phyloP scores from a whole-genome alignment of 805 yeast genomes.

The Pichia deserticola region DNA sequence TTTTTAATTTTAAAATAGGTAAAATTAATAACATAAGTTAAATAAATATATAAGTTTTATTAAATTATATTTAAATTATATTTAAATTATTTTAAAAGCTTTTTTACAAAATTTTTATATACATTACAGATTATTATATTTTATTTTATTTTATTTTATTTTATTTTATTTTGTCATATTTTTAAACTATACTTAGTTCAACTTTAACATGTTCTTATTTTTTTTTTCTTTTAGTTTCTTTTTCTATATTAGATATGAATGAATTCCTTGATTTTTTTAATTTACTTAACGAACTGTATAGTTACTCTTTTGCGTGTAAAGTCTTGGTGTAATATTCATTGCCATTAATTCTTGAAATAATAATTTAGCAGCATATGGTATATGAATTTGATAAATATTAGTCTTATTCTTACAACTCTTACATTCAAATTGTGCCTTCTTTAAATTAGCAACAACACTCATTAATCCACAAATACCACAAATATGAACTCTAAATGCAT shows the following conservation, averaged over 20 bases:
- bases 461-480: conserved; percentile 98
- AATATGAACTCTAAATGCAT: conserved; percentile 95
- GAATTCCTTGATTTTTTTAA: no score
- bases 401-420: conserved; percentile 98
- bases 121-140: not conserved
- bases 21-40: no score
- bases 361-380: conserved; percentile 97
- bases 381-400: conserved; percentile 93
- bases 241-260: no score
- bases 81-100: not conserved
- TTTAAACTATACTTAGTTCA: not conserved
- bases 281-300: conserved; percentile 22
- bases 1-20: no score
- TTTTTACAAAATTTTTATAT: not conserved
- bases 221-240: not conserved
- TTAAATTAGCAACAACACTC: conserved; percentile 95
- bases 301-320: conserved; percentile 70
- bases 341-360: conserved; percentile 99
- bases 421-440: conserved; percentile 97
- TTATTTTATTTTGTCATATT: not conserved
- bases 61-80: not conserved
- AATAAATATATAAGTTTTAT: not conserved
- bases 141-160: not conserved
- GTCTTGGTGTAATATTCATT: conserved; percentile 95
- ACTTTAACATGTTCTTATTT: not conserved